Conservation (phyloP, 768 basidiomycete genomes). For the Mycena floridula region DNA sequence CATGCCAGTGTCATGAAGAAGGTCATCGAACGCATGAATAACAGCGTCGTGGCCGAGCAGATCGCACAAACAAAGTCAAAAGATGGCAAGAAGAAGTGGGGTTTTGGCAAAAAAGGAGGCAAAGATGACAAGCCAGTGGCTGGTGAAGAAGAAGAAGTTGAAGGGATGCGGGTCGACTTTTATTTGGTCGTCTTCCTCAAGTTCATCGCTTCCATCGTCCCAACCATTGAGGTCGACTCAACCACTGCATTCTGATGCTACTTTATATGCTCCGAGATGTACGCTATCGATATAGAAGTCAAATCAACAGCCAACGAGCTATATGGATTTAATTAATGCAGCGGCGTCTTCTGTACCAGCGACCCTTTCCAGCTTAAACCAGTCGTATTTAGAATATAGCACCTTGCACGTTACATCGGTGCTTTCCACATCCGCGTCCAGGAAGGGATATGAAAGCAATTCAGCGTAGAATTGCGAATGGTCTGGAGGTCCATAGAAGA, state of each 20-base stretch:
- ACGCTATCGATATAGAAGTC: conserved; percentile 1
- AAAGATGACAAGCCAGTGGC: conserved; percentile 44
- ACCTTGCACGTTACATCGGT: conserved; percentile 79
- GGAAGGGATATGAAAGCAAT: conserved; percentile 83
- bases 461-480: conserved; percentile 93
- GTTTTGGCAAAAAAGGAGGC: conserved; percentile 70
- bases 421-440: conserved; percentile 82
- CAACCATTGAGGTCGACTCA: conserved; percentile 97
- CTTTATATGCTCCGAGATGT: conserved; percentile 2
- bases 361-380: conserved; percentile 82
- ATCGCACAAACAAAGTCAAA: conserved; percentile 53
- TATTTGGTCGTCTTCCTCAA: conserved; percentile 98
- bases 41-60: conserved; percentile 77
- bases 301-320: conserved; percentile 2
- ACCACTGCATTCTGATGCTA: conserved; percentile 60
- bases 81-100: conserved; percentile 41
- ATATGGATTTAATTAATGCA: conserved; percentile 31
- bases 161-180: conserved; percentile 96
- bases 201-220: conserved; percentile 96
- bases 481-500: conserved; percentile 91
- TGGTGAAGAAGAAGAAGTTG: conserved; percentile 64
- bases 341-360: conserved; percentile 47
- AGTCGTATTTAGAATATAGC: conserved; percentile 85
- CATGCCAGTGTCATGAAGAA: conserved; percentile 99
- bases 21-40: conserved; percentile 98